Evolutionary conservation across 495 filamentous ascomycete genomes (phyloP), one percentile per base, ranked within the genome.

Genomic region (Podospora australis): DNA sequence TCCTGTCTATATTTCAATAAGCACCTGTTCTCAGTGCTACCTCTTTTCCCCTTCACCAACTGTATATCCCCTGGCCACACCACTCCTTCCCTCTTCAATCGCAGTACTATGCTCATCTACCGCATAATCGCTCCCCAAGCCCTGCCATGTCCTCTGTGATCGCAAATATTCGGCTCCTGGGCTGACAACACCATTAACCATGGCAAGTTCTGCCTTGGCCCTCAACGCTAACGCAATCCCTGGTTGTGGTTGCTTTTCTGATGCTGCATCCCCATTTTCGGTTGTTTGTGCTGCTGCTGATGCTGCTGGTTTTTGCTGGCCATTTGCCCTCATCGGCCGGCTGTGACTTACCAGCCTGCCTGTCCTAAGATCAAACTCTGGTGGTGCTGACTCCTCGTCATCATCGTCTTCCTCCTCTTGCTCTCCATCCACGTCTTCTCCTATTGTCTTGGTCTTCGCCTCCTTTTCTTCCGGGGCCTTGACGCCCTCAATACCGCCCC

Each of bases 341-440:
- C 88, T 81, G 59, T 86, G 72, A 30, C 86, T 88, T 26, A 96
- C 79, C 60, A 96, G 87, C 54, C 80, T 80, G 13, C 92, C 92
- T 13, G 88, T 96, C 13, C 91, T 72, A 1, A 97, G 73, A 65
- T 99, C 90, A 57, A 91, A 97, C 54, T 95, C 90, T 16, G 92
- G 92, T 13, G 92, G 88, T 25, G 74, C 71, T 2, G 72, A 74
- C 44, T 74, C 75, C 23, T 72, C 71, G 8, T 70, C 67, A 16
- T 52, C 61, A 17, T 64, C 57, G 35, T 56, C 58, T 0, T 35
- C 38, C 9, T 50, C 50, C 13, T 46, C 57, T 30, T 48, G 47
- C 4, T 41, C 55, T 19, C 60, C 29, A 13, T 34, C 48, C 41
- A 30, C 47, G 23, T 46, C 54, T 25, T 53, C 44, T 26, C 35